phyloP scores from a whole-genome alignment of 441 rosid species.

The Cnidoscolus chayamansa region DNA sequence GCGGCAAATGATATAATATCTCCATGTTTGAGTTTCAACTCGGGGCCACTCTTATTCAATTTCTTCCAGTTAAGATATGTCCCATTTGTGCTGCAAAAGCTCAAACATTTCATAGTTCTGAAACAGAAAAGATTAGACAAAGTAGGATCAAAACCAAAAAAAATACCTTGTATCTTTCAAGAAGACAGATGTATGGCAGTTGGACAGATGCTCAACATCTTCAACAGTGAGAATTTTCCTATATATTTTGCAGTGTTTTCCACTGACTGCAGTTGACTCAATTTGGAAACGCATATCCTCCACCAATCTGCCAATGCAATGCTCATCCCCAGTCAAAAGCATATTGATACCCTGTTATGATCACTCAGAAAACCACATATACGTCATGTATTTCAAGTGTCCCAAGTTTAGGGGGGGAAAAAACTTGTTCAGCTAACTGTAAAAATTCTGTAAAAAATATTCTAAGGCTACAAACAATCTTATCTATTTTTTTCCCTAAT shows the following conservation, averaged over 20 bases:
- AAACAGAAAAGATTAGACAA: conserved; percentile 6
- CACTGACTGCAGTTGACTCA: conserved; percentile 71
- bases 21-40: conserved; percentile 65
- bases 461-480: too few species aligned
- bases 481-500: too few species aligned
- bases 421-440: not conserved
- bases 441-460: too few species aligned
- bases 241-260: conserved; percentile 69
- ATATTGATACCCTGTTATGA: conserved; percentile 66
- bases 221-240: conserved; percentile 39
- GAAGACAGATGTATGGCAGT: conserved; percentile 39
- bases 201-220: conserved; percentile 28
- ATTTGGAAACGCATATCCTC: conserved; percentile 58
- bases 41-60: conserved; percentile 61
- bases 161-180: conserved; percentile 79
- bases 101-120: conserved; percentile 2
- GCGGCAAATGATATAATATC: conserved; percentile 78
- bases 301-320: conserved; percentile 67
- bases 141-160: not conserved
- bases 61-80: conserved; percentile 79
- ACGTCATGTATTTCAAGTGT: not conserved
- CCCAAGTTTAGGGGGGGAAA: not conserved
- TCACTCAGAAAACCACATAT: not conserved
- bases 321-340: conserved; percentile 66
- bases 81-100: conserved; percentile 68